Conservation (phyloP, 1,139 yeast species). For the Diutina neorugosa region DNA sequence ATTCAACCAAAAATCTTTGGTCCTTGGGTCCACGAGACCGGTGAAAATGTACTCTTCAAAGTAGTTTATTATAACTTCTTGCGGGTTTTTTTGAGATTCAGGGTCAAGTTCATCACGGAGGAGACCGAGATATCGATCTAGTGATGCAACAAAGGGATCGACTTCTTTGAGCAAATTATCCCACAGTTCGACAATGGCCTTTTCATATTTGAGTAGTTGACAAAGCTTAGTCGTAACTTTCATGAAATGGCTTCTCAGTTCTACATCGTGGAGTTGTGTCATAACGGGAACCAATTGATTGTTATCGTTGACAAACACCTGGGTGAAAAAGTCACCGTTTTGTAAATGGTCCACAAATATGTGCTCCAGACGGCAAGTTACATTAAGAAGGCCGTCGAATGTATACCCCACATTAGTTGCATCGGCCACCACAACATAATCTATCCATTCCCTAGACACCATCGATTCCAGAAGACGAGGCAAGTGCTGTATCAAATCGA, state of each 20-base stretch:
- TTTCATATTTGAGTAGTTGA: constrained; percentile 13
- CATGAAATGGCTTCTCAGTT: background rate
- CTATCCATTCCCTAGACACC: background rate
- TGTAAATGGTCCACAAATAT: constrained; percentile 11
- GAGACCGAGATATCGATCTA: constrained; percentile 23
- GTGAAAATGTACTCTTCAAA: constrained; percentile 45
- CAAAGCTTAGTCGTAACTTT: background rate
- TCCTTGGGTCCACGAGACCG: constrained; percentile 34
- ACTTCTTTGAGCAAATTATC: constrained; percentile 22
- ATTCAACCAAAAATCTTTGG: constrained; percentile 31
- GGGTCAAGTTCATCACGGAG: constrained; percentile 5
- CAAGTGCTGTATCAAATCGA: constrained; percentile 16
- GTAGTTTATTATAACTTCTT: constrained; percentile 8
- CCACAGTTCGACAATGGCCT: constrained; percentile 28
- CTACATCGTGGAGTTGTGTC: background rate
- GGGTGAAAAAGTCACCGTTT: constrained; percentile 18
- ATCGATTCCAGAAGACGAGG: constrained; percentile 13
- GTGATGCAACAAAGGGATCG: constrained; percentile 28
- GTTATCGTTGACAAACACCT: constrained; percentile 11
- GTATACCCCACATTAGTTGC: constrained; percentile 12
- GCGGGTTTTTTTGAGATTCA: constrained; percentile 6
- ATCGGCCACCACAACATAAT: constrained; percentile 17
- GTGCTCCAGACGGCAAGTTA: constrained; percentile 12
- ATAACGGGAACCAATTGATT: constrained; percentile 5
- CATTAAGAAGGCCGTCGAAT: constrained; percentile 22